Percentiles rank a stretch among this genome's conserved stretches.
phyloP scores from a whole-genome alignment of 2,329 filamentous ascomycete species.

The Colletotrichum nymphaeae region DNA sequence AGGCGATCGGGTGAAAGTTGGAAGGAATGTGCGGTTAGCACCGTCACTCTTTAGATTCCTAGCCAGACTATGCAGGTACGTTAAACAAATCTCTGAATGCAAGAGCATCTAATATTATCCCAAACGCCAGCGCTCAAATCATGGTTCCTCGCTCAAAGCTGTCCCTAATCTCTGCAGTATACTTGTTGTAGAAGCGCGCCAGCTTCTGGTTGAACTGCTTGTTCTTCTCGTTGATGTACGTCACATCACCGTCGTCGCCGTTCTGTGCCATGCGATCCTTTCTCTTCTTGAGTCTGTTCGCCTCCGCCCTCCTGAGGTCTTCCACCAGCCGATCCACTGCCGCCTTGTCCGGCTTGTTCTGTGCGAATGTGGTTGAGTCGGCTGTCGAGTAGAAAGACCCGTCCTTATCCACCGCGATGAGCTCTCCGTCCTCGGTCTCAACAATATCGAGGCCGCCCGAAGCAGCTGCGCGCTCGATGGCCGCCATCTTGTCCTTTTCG shows the following conservation, averaged over 20 bases:
- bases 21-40: too few species aligned
- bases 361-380: slow-evolving; percentile 82
- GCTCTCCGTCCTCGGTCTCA: slow-evolving; percentile 93
- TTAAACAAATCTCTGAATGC: too few species aligned
- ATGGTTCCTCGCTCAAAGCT: slow-evolving; percentile 98
- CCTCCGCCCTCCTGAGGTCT: slow-evolving; percentile 90
- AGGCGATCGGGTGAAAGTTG: too few species aligned
- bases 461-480: slow-evolving; percentile 85
- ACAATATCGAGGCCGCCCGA: slow-evolving; percentile 91
- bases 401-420: slow-evolving; percentile 92
- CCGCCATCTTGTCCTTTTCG: slow-evolving; percentile 84
- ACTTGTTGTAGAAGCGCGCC: slow-evolving; percentile 96
- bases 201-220: slow-evolving; percentile 99
- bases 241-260: slow-evolving; percentile 91
- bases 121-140: slow-evolving; percentile 67
- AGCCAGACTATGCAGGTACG: too few species aligned
- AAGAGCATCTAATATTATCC: neutral
- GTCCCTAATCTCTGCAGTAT: slow-evolving; percentile 95
- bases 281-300: slow-evolving; percentile 85
- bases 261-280: slow-evolving; percentile 81
- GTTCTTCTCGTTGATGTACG: slow-evolving; percentile 99
- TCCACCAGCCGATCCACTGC: slow-evolving; percentile 89
- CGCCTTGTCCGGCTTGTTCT: slow-evolving; percentile 88
- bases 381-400: slow-evolving; percentile 92
- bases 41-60: too few species aligned